Evolutionary conservation across 2,329 filamentous ascomycete genomes (phyloP).

Genomic region (Stylonectria norvegica): DNA sequence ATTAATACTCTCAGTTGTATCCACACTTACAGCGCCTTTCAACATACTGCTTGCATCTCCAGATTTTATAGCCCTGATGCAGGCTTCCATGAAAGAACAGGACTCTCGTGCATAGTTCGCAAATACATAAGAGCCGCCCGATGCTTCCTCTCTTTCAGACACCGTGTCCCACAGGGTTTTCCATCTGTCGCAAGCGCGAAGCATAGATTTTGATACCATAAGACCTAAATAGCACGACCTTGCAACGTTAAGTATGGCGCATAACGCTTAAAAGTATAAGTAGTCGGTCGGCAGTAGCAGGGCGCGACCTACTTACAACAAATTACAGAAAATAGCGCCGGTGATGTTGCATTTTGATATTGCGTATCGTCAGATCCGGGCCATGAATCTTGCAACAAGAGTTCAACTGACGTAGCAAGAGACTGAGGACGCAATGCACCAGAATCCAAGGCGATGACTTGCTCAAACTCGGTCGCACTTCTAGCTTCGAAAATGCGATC

Average conservation of each 20-base stretch:
- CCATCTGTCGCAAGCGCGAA: conserved; percentile 11
- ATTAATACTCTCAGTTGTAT: no score
- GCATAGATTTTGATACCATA: neutral
- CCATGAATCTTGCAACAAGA: conserved; percentile 3
- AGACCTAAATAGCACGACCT: conserved; percentile 3
- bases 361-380: neutral
- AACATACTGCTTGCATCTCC: neutral
- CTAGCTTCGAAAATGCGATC: conserved; percentile 3
- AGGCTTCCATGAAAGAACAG: neutral
- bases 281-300: neutral
- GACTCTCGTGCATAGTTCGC: conserved; percentile 6
- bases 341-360: neutral
- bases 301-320: neutral
- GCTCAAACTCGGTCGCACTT: conserved; percentile 1
- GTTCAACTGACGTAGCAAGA: neutral
- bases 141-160: neutral
- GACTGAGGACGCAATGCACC: neutral
- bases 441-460: neutral
- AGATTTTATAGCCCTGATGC: neutral
- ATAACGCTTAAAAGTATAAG: conserved; percentile 3
- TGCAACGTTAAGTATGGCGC: neutral
- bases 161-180: conserved; percentile 6
- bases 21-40: no score
- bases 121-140: neutral
- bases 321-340: neutral